Evolutionary conservation across 495 filamentous ascomycete species (phyloP), one percentile per base, ranked within the genome.

Genomic region (Penicillium robsamsonii): DNA sequence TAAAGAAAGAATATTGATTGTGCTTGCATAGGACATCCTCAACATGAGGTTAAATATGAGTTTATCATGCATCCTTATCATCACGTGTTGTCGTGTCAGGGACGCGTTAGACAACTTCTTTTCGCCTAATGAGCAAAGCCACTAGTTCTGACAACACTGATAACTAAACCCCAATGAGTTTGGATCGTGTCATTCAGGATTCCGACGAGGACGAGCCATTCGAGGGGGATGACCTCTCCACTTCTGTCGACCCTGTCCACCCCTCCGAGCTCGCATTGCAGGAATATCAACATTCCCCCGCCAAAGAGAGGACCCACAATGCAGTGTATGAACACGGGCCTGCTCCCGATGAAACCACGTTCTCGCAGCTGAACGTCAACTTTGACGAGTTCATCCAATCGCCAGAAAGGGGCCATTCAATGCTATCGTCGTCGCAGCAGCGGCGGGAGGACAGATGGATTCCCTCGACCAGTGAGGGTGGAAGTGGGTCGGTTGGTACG

Each of bases 201-300:
- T 82, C 79, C 13, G 78, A 80, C 20, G 79, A 81, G 51, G 77
- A 74, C 8, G 71, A 80, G 37, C 65, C 59, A 41, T 59, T 73
- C n/a, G 59, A 62, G 31, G 72, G 67, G 50, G 68, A 63, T 40
- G 58, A 61, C n/a, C 45, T 61, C 6, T 60, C 65, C n/a, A 55
- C 64, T n/a, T 59, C 62, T 8, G 47, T 54, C 17, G 64, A 59
- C 6, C 58, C 68, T 9, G 50, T 54, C 5, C 64, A 66, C 15
- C 52, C 18, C 30, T 42, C 44, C 5, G 56, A 60, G 37, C 45
- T 52, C 11, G 47, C 53, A 50, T 24, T 37, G 10, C 64, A 63
- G 30, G 56, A 61, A 17, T 15, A 58, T 10, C 46, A 67, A 25
- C 44, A 65, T 44, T 50, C 18, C 46, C 60, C 56, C 43, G 45